Conservation (phyloP, 768 basidiomycete species). For the Porpolomopsis calyptriformis region DNA sequence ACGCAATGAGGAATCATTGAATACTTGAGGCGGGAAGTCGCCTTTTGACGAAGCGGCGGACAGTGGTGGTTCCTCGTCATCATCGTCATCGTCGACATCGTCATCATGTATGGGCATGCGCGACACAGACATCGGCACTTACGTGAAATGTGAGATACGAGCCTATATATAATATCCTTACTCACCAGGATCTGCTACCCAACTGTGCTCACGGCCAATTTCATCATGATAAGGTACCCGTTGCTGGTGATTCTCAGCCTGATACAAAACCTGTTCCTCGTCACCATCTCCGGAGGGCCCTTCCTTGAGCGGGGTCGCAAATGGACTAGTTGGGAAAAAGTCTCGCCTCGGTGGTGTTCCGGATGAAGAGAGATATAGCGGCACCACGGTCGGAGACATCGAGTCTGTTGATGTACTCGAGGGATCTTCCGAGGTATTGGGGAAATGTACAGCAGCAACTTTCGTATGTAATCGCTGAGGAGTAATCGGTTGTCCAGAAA, state of each 20-base stretch:
- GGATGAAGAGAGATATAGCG: slow-evolving; percentile 32
- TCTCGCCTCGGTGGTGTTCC: slow-evolving; percentile 45
- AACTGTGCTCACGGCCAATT: slow-evolving; percentile 56
- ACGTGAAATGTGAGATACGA: slow-evolving; percentile 7
- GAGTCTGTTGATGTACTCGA: slow-evolving; percentile 39
- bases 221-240: slow-evolving; percentile 40
- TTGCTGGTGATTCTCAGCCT: slow-evolving; percentile 41
- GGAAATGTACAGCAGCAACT: slow-evolving; percentile 25
- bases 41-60: slow-evolving; percentile 43
- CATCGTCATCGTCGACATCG: slow-evolving; percentile 45
- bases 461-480: slow-evolving; percentile 31
- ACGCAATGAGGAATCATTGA: slow-evolving; percentile 44
- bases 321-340: slow-evolving; percentile 57
- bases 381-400: slow-evolving; percentile 25
- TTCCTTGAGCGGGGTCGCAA: slow-evolving; percentile 62
- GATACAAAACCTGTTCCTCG: slow-evolving; percentile 59
- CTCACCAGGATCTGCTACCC: slow-evolving; percentile 67
- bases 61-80: slow-evolving; percentile 40
- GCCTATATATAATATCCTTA: slow-evolving; percentile 8
- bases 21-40: slow-evolving; percentile 34
- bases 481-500: slow-evolving; percentile 32
- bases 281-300: slow-evolving; percentile 49
- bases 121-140: slow-evolving; percentile 42
- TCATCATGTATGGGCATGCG: slow-evolving; percentile 54
- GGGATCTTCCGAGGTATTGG: slow-evolving; percentile 44